Conservation (phyloP, 202 grass and related monocot species). For the Zoysia matrella region DNA sequence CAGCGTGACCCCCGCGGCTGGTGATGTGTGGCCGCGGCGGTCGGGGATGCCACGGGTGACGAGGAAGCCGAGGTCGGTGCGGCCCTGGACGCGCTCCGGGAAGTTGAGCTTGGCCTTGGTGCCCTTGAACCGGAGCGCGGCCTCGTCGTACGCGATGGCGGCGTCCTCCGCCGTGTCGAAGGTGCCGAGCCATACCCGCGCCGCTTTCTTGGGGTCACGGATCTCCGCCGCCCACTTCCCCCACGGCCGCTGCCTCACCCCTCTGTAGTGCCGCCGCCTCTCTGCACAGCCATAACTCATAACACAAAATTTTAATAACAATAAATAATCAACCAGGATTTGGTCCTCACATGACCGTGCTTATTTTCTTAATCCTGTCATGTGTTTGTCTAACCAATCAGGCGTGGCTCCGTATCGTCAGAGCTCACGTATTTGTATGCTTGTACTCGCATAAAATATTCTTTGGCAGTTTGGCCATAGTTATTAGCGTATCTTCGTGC, state of each 20-base stretch:
- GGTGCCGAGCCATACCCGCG: slow-evolving; percentile 63
- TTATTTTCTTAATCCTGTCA: not conserved
- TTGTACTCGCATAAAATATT: slow-evolving; percentile 48
- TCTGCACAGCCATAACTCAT: not conserved
- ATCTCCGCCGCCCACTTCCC: slow-evolving; percentile 98
- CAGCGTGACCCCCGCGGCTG: not conserved
- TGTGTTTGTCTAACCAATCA: not conserved
- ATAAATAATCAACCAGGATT: not conserved
- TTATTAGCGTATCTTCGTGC: slow-evolving; percentile 43
- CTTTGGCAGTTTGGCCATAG: not conserved
- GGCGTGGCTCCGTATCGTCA: slow-evolving; percentile 21
- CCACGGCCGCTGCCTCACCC: slow-evolving; percentile 91
- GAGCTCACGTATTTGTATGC: slow-evolving; percentile 39
- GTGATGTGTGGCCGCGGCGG: not conserved
- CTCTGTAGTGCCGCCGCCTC: slow-evolving; percentile 74
- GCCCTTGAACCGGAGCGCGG: too few relatives aligned
- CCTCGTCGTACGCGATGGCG: too few relatives aligned
- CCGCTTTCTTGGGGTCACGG: slow-evolving; percentile 89
- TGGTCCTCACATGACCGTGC: not conserved
- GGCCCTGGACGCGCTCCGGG: too few relatives aligned
- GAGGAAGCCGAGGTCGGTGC: not conserved
- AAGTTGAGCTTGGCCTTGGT: too few relatives aligned
- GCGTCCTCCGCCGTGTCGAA: too few relatives aligned
- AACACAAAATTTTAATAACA: not conserved
- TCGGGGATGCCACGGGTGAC: slow-evolving; percentile 51